Evolutionary conservation across 2,329 filamentous ascomycete genomes (phyloP).

Genomic region (Rutstroemia sp.): DNA sequence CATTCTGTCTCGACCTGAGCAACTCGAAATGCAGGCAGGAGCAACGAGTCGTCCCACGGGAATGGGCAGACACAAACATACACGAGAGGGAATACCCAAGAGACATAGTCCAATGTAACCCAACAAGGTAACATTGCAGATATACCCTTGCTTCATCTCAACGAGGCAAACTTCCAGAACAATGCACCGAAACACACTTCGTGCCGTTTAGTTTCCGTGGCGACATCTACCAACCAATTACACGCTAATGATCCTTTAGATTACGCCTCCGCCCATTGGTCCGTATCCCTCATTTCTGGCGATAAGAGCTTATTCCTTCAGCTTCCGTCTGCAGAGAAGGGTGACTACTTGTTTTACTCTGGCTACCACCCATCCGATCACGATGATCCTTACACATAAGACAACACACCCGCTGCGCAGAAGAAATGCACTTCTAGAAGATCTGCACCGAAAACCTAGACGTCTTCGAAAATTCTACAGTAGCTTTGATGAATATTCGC

Average conservation of each 20-base stretch:
- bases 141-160: neutral
- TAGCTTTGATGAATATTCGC: no score
- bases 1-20: neutral
- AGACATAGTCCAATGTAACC: neutral
- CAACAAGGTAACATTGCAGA: neutral
- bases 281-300: neutral
- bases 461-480: no score
- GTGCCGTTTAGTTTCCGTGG: neutral
- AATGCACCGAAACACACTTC: neutral
- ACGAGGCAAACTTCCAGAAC: constrained; percentile 2
- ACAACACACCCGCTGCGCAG: no score
- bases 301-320: neutral
- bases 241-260: no score
- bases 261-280: neutral
- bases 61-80: neutral
- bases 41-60: neutral
- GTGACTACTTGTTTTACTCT: no score
- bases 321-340: no score
- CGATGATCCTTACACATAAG: no score
- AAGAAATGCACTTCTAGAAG: no score
- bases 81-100: neutral
- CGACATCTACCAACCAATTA: neutral
- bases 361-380: no score
- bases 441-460: no score
- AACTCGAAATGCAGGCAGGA: neutral